These are phyloP conservation scores for Sarocladium kiliense DNA, from an alignment of 2,329 filamentous ascomycete genomes.

Conservation along the genomic window DNA sequence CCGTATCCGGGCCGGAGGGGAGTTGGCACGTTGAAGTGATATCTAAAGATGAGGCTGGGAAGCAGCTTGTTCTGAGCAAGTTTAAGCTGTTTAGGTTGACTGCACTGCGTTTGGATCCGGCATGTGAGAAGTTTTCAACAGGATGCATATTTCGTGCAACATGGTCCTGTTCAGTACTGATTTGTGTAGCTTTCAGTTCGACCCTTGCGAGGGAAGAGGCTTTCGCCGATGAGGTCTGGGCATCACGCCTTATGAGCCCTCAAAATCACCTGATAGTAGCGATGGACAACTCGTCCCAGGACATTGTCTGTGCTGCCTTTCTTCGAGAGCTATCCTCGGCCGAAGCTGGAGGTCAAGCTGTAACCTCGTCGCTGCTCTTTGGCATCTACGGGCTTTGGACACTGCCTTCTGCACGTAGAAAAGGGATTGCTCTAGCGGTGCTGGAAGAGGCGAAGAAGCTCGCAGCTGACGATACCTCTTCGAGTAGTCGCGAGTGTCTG, in stretches of 20 bases:
- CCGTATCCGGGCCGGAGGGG: no score
- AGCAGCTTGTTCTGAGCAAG: not conserved
- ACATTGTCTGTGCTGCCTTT: not conserved
- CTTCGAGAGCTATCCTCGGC: not conserved
- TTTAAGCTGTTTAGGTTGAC: constrained; percentile 3
- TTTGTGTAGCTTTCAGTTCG: constrained; percentile 2
- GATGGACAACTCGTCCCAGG: not conserved
- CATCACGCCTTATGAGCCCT: not conserved
- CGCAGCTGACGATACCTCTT: not conserved
- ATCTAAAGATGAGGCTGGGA: not conserved
- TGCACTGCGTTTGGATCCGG: not conserved
- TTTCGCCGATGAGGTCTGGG: not conserved
- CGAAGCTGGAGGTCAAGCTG: no score
- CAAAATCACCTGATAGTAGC: not conserved
- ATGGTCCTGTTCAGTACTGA: no score
- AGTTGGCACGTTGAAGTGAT: not conserved
- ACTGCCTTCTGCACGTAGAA: not conserved
- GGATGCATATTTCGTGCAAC: not conserved
- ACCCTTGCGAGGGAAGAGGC: not conserved
- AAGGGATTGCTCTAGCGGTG: not conserved
- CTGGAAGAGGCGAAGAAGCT: not conserved
- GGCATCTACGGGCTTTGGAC: constrained; percentile 2
- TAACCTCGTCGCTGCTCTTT: not conserved
- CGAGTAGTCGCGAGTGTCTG: not conserved
- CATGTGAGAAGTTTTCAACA: not conserved